These are phyloP conservation scores for Irpex lacteus DNA, from an alignment of 1,284 basidiomycete species.

Conservation along the genomic window DNA sequence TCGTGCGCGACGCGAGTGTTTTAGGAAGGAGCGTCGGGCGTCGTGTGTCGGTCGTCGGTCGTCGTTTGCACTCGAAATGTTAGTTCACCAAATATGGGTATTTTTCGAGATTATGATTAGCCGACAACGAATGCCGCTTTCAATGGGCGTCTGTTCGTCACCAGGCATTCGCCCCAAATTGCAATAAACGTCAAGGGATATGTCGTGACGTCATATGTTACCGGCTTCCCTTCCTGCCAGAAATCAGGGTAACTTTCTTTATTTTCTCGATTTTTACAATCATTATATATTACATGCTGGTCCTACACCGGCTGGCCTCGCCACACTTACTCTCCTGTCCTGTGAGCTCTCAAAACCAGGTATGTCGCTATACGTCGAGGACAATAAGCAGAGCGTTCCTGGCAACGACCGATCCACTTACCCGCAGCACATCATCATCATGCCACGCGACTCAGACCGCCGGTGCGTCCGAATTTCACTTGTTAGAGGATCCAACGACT, in stretches of 20 bases:
- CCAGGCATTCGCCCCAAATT: neutral
- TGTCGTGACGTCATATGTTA: neutral
- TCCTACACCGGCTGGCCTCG: neutral
- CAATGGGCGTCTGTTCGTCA: neutral
- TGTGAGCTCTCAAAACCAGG: neutral
- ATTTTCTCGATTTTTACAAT: neutral
- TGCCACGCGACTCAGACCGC: neutral
- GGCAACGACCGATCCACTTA: neutral
- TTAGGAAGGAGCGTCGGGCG: neutral
- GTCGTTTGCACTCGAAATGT: neutral
- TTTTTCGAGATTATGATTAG: slow-evolving; percentile 1
- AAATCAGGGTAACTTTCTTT: neutral
- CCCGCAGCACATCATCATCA: neutral
- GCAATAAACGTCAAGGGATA: neutral
- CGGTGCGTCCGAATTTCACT: neutral
- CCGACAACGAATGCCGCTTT: neutral
- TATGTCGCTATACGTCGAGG: neutral
- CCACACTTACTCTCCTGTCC: neutral
- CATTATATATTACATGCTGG: neutral
- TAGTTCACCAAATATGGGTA: neutral
- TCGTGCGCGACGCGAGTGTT: neutral
- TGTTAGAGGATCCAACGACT: neutral
- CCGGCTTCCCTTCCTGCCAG: neutral
- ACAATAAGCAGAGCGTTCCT: neutral
- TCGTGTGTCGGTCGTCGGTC: slow-evolving; percentile 3